Evolutionary conservation across 129 eudicot species (phyloP), one percentile per base, ranked within the genome.

Genomic region (Rutidosis leptorrhynchoides): DNA sequence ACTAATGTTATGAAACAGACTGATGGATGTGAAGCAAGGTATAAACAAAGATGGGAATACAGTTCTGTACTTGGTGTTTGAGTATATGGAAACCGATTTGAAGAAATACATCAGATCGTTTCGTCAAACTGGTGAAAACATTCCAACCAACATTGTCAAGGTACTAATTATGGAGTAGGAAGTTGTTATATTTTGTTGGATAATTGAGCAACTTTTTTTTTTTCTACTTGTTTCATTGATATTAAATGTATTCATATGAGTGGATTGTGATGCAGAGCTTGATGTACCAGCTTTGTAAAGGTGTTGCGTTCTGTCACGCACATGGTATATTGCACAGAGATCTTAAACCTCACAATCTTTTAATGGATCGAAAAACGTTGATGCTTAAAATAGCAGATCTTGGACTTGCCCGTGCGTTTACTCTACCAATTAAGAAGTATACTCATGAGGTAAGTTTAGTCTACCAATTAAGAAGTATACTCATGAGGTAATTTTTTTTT

Each of bases 301-400:
- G 96, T 66, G 96, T 92, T 78, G 89, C 91, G 63, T 88, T 85
- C 79, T 85, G 91, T 79, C 96, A 85, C 52, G 85, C 87, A 29
- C 96, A 82, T 62, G 98, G 98, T 64, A 89, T 92, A 16, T 60
- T 90, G 53, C 75, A 70, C 78, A 87, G 98, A 79, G 98, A 92
- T 77, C 90, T 85, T 58, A 93, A 88, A 77, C 98, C 98, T 40
- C 98, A 93, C 78, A 88, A 93, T 80, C 95, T 92, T 16, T 72
- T 92, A 83, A 83, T 92, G 98, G 95, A 88, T 52, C 83, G 83
- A 58, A 88, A 82, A 82, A 80, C 92, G 1, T 64, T 79, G 74
- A 75, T 62, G 82, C 87, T 93, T n/a, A 93, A 93, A 70, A 83
- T 88, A 59, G 95, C 96, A 12, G 98, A 88, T 78, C 95, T 93